Evolutionary conservation across 495 filamentous ascomycete species (phyloP), one percentile per base, ranked within the genome.

Genomic region (Hypoxylon fuscum): DNA sequence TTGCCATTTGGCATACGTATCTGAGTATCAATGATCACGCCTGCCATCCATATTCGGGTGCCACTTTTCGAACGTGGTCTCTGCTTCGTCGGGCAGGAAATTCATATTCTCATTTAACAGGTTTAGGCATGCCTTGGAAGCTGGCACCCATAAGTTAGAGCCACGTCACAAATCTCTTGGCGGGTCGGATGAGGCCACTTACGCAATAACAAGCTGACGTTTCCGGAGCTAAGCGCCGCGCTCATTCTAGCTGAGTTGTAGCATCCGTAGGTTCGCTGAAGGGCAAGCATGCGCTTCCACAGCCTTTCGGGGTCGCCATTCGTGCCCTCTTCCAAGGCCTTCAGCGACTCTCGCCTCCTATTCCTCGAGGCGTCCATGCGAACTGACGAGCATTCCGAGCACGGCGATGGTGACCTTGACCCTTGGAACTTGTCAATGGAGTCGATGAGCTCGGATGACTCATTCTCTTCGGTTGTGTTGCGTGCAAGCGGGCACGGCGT

Each of bases 221-320:
- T 68, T 7, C 68, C 72, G n/a, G 62, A 69, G 8, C 72, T 74
- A 18, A 81, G 55, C 4, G 78, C 78, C 10, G 76, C 74, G 20
- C 68, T 67, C 77, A 81, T 79, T 21, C 78, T 60, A 15, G 78
- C 74, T 6, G 76, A 79, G 37, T 77, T 77, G 53, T 81, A 81
- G 59, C 77, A 79, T 7, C 76, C 74, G 25, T 75, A 79, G 17
- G 57, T 71, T 32, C 60, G 59, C 59, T 81, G 78, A 9, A 81
- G 71, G 11, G 70, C 71, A 18, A 81, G 67, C 78, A 81, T 81
- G 21, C 76, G 74, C 42, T 67, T 62, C 78, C 78, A 81, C 15
- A 81, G 68, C 22, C 68, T 69, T 43, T 68, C 69, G 18, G 73
- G 67, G 54, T 77, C 74, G 20, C 73, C 58, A 9, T 69, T 50